Evolutionary conservation across 495 filamentous ascomycete genomes (phyloP), one percentile per base, ranked within the genome.

Genomic region (Sordaria brevicollis): DNA sequence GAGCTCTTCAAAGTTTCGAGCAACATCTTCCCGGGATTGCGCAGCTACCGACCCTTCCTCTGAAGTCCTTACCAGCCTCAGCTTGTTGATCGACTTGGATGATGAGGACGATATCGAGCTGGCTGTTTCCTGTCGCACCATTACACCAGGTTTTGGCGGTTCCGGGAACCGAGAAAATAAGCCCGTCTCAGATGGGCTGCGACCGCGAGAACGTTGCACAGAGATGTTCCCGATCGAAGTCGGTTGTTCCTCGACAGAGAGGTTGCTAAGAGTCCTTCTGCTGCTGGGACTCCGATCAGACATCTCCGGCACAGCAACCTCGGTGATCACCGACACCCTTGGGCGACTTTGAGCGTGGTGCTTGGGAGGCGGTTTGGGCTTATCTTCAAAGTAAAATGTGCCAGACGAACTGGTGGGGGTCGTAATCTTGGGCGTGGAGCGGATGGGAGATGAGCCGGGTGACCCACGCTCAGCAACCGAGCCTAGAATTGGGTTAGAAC

Each of bases 1-100:
- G 38, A 97, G 84, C 72, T 94, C 87, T 74, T 99, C 95, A 78
- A 99, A 93, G 65, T 84, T 79, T 29, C 81, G 78, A 35, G 79
- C 82, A 11, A 81, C 78, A 70, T 82, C 82, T 21, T 78, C 76
- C 17, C 77, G 80, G 34, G 74, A 75, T 21, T 77, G 77, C 11
- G 25, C 49, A 11, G 25, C 49, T 15, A 3, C 13, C 81, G 75
- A 82, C 75, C 74, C 83, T 33, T 87, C 86, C 65, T 87, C 84
- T 5, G 84, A 86, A 21, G 81, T 83, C 37, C 83, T 81, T 11
- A 83, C 76, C 0, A 80, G 72, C 73, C 83, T 86, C 39, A 84
- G 74, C 66, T 84, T 82, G 19, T 79, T 78, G 29, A 79, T 80
- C 6, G 78, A 80, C 1, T 78, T 75, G 29, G 81, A 80, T 19